Base-by-base conservation (phyloP, 2,329 filamentous ascomycete species). In the Penicillium sp. region DNA sequence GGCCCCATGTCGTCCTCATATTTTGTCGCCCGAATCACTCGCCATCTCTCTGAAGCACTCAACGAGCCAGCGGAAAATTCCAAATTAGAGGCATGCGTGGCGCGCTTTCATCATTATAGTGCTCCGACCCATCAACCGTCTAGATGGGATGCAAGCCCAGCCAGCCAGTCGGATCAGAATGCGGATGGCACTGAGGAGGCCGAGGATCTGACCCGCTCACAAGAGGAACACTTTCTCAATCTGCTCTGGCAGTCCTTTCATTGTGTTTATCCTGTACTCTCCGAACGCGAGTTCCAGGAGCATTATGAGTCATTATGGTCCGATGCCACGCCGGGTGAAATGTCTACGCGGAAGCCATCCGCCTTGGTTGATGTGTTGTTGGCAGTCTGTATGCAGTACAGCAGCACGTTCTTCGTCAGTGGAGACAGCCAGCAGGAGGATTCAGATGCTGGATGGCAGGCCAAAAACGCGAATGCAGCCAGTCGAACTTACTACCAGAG, bases 241-340 rank as follows among this genome's bases (percentile, higher is more conserved):
- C 61, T 80, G 0, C 80, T 77, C 57, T 82, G 80, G 79, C 71
- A 78, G 50, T 71, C 74, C 0, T 79, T 76, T 55, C 76, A 82
- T 51, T 70, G 67, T 12, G 61, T 75, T 53, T 75, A 4, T 37
- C 75, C 75, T 1, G 11, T 26, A 8, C 28, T 45, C 3, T 30
- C 31, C 1, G 43, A 45, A 22, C 43, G 28, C 28, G 43, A 45
- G 12, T 45, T 45, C 22, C 43, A n/a, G 43, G 12, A 33, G 22
- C 2, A 45, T 22, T 45, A 45, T 33, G 28, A 45, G 7, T 45
- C 43, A n/a, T 16, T 45, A 45, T 45, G 43, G 43, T 33, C 43
- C 5, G 11, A 7, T 22, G 33, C 43, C 14, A 16, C 43, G 5
- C 28, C 28, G 2, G 43, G 33, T 31, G 28, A 14, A 22, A 33